Evolutionary conservation across 2,329 filamentous ascomycete genomes (phyloP).

Genomic region (Thyridium curvatum): DNA sequence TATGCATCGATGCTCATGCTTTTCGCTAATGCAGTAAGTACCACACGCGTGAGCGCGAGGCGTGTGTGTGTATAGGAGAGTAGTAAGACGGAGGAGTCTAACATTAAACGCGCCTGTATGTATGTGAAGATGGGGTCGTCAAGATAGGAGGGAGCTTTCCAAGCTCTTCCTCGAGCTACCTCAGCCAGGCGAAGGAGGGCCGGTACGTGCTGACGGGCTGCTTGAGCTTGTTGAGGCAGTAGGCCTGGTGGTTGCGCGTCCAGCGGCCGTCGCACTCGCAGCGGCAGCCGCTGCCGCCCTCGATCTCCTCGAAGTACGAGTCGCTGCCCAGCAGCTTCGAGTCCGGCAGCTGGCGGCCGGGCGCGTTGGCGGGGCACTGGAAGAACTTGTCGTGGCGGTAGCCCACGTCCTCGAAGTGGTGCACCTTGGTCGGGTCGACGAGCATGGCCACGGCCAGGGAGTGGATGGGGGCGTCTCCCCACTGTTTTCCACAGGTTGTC

Average conservation of each 20-base stretch:
- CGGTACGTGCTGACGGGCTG: conserved; percentile 22
- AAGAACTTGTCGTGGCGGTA: conserved; percentile 29
- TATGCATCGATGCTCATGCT: no score
- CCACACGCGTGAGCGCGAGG: no score
- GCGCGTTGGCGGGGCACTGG: conserved; percentile 28
- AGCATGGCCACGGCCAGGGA: conserved; percentile 35
- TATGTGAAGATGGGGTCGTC: no score
- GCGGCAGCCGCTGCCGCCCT: conserved; percentile 31
- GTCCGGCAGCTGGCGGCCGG: conserved; percentile 24
- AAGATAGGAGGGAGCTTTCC: no score
- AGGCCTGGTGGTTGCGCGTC: conserved; percentile 22
- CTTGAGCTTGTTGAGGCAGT: conserved; percentile 31
- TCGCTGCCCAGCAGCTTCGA: conserved; percentile 20
- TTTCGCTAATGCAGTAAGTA: no score
- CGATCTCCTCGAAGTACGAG: conserved; percentile 17
- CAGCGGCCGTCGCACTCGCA: conserved; percentile 30
- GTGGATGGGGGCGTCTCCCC: conserved; percentile 38
- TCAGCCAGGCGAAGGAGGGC: conserved; percentile 23
- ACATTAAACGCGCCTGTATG: no score
- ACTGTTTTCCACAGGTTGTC: conserved; percentile 16
- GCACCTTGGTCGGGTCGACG: conserved; percentile 28
- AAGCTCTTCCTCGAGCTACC: no score
- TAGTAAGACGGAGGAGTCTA: no score
- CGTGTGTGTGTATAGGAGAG: no score
- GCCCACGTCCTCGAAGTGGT: conserved; percentile 37